Percentiles rank a stretch among this genome's conserved stretches.
Conservation (phyloP, 1,139 yeast genomes). For the Geotrichum restrictum region DNA sequence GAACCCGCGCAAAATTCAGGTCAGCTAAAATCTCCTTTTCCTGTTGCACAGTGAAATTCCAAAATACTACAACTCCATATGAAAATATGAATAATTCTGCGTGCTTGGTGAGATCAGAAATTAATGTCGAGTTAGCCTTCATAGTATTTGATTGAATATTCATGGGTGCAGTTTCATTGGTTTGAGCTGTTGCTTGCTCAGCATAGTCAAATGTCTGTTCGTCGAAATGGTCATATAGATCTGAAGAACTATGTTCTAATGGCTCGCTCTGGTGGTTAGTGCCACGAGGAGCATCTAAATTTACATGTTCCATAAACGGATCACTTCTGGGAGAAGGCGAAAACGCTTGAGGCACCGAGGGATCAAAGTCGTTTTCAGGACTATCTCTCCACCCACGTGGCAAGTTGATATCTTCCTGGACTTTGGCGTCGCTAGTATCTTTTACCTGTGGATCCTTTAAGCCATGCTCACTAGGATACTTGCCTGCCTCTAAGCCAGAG, state of each 20-base stretch:
- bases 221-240: too few species aligned
- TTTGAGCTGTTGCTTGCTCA: too few species aligned
- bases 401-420: neutral
- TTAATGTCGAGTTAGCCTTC: neutral
- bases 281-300: too few species aligned
- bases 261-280: too few species aligned
- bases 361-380: slow-evolving; percentile 47
- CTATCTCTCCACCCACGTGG: too few species aligned
- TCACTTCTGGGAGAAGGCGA: too few species aligned
- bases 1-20: slow-evolving; percentile 62
- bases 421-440: neutral
- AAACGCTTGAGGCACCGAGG: slow-evolving; percentile 61
- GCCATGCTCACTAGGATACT: slow-evolving; percentile 1
- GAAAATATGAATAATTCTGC: slow-evolving; percentile 88
- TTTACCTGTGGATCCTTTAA: too few species aligned
- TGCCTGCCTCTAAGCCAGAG: slow-evolving; percentile 54
- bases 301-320: too few species aligned
- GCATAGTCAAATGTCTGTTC: too few species aligned
- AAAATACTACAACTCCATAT: slow-evolving; percentile 92
- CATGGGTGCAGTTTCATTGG: neutral
- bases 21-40: slow-evolving; percentile 93
- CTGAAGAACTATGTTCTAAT: too few species aligned
- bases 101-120: slow-evolving; percentile 45
- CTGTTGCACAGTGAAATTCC: slow-evolving; percentile 92
- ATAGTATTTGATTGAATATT: too few species aligned